Base-by-base conservation (phyloP, 73 alveolate species). In the Uronychia binucleata region DNA sequence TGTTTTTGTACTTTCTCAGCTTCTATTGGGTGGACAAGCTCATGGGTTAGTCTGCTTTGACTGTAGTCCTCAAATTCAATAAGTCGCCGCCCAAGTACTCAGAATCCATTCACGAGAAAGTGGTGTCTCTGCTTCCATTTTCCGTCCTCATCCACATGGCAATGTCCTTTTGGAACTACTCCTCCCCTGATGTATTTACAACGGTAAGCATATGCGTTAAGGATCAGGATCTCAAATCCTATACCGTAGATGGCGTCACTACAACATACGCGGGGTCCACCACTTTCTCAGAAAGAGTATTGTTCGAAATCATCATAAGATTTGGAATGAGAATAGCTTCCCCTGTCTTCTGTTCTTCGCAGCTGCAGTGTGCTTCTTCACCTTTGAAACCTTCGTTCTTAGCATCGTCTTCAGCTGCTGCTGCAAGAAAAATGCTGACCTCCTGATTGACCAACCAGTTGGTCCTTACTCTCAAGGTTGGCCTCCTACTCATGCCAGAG, bases 81-180 rank as follows among this genome's bases (percentile, higher is more conserved):
- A 74, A 33, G 33, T 32, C 77, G 28, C 89, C 89, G 1, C 89
- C 89, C 0, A 78, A 82, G 33, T 82, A 31, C 77, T 31, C 28
- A 1, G 75, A 19, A 14, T 1, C 60, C 29, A 74, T 82, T 26
- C 89, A 82, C 59, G n/a, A 27, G 1, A 14, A 26, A 0, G 74
- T 82, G 31, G 74, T 67, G 13, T 14, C 26, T 30, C 31, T 82
- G 0, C 30, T 82, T n/a, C 89, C 89, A 32, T 26, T 31, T 1
- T 11, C 79, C 0, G 58, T 46, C 14, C 11, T 82, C 5, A 1
- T 82, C 32, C 89, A 82, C 30, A 27, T 78, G 1, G 26, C 31
- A 1, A 57, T 82, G 26, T 74, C 83, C 14, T 11, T 82, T 57
- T 82, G 89, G 89, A 14, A 58, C 34, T 82, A 82, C 59, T 82